Evolutionary conservation across 768 basidiomycete genomes (phyloP), one percentile per base, ranked within the genome.

Genomic region (Amanita pallidorosea): DNA sequence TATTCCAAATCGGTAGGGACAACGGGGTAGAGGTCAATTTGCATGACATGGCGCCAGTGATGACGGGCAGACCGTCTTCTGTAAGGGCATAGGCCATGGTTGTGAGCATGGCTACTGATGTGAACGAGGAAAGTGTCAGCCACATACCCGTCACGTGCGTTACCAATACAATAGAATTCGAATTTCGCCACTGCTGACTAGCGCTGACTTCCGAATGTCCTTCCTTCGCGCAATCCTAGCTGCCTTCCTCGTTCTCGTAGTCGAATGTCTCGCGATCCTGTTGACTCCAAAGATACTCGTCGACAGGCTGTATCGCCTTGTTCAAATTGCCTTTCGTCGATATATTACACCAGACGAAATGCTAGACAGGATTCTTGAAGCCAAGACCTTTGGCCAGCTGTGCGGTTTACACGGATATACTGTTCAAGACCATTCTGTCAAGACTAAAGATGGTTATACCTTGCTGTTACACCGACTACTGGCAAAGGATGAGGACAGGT

Each of bases 91-190:
- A 75, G 1, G 57, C 61, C 7, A 70, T 58, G 12, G 60, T 57
- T 20, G 62, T 51, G 58, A 81, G 80, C 73, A 98, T 80, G 2
- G 94, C 81, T 60, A 97, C 81, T 25, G 91, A 92, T 17, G 90
- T 81, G 63, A 98, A 92, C 1, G 92, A 95, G 7, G 94, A 94
- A 29, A 98, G 73, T 1, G 94, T 97, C n/a, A n/a, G n/a, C n/a
- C n/a, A n/a, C n/a, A n/a, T n/a, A n/a, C n/a, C n/a, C n/a, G n/a
- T n/a, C n/a, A n/a, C n/a, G n/a, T n/a, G n/a, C n/a, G n/a, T n/a
- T n/a, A n/a, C n/a, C n/a, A n/a, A n/a, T n/a, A n/a, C n/a, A n/a
- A n/a, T n/a, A n/a, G n/a, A n/a, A n/a, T n/a, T n/a, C n/a, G n/a
- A n/a, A n/a, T n/a, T n/a, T n/a, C n/a, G n/a, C n/a, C n/a, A n/a